Conservation (phyloP, 2,329 filamentous ascomycete genomes). For the Pezicula carpinea region DNA sequence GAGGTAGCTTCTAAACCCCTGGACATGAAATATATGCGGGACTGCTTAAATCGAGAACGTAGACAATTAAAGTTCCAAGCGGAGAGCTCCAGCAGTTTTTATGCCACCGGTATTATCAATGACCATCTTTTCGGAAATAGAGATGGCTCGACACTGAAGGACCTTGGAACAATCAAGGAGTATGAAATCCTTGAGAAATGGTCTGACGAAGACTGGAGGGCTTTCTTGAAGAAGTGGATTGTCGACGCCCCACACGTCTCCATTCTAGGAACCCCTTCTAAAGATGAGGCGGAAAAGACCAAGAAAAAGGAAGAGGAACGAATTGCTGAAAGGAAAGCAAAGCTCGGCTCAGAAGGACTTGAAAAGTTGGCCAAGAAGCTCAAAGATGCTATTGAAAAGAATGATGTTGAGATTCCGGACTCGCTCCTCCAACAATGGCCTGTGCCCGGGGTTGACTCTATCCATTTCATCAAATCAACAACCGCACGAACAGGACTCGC, state of each 20-base stretch:
- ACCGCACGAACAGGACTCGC: constrained; percentile 82
- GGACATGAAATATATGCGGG: constrained; percentile 84
- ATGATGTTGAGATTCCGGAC: constrained; percentile 79
- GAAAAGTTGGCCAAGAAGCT: constrained; percentile 70
- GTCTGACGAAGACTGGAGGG: constrained; percentile 79
- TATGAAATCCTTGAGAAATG: constrained; percentile 71
- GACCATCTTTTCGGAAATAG: constrained; percentile 88
- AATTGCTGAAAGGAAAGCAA: constrained; percentile 71
- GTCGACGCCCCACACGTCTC: constrained; percentile 82
- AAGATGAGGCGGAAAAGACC: constrained; percentile 71
- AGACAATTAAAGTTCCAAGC: constrained; percentile 79
- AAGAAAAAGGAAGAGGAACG: constrained; percentile 78
- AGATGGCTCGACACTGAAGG: constrained; percentile 70
- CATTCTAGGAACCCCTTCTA: constrained; percentile 81
- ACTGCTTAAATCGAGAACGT: constrained; percentile 78
- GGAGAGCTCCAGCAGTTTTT: constrained; percentile 76
- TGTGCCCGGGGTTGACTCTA: constrained; percentile 82
- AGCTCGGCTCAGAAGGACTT: constrained; percentile 78
- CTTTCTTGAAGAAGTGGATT: constrained; percentile 79
- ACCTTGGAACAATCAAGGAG: constrained; percentile 51
- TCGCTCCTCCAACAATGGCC: constrained; percentile 76
- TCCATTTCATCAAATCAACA: constrained; percentile 87
- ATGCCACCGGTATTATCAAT: constrained; percentile 79
- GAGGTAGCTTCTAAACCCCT: constrained; percentile 76
- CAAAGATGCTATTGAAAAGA: constrained; percentile 79